A percentile compares a stretch with the other conserved stretches of the same genome.
Conservation (phyloP, 495 filamentous ascomycete genomes). For the Talaromyces thailandensis region DNA sequence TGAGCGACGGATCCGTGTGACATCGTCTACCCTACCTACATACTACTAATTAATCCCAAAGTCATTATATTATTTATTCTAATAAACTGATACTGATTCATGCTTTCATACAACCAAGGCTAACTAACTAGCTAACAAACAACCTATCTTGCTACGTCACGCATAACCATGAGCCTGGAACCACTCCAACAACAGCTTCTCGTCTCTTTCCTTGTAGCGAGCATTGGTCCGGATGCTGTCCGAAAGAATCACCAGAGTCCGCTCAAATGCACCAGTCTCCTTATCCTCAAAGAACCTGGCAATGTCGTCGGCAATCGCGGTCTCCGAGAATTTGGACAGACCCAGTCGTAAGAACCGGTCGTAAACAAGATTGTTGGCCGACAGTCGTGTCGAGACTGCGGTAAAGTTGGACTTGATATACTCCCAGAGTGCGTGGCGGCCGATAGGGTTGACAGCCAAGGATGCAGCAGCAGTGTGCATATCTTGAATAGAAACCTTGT, state of each 20-base stretch:
- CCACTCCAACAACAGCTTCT: constrained; percentile 60
- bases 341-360: constrained; percentile 77
- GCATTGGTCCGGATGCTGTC: constrained; percentile 75
- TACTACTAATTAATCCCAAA: too few species aligned
- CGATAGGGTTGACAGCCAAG: constrained; percentile 61
- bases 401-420: constrained; percentile 77
- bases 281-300: constrained; percentile 72
- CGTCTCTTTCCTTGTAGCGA: constrained; percentile 67
- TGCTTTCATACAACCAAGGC: not conserved
- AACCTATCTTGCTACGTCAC: too few species aligned
- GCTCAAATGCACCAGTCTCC: constrained; percentile 71
- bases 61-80: too few species aligned
- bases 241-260: constrained; percentile 65
- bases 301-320: constrained; percentile 65
- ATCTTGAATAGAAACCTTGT: constrained; percentile 70
- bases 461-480: constrained; percentile 69
- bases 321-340: constrained; percentile 67
- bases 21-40: not conserved
- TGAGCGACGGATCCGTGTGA: not conserved
- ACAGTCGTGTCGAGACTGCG: constrained; percentile 54
- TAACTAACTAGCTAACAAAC: not conserved
- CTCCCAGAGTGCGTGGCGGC: constrained; percentile 66
- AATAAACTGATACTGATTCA: not conserved
- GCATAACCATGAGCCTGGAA: constrained; percentile 53
- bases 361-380: constrained; percentile 73